Evolutionary conservation across 2,329 filamentous ascomycete genomes (phyloP).

Genomic region (Calonectria pseudoturangicola): DNA sequence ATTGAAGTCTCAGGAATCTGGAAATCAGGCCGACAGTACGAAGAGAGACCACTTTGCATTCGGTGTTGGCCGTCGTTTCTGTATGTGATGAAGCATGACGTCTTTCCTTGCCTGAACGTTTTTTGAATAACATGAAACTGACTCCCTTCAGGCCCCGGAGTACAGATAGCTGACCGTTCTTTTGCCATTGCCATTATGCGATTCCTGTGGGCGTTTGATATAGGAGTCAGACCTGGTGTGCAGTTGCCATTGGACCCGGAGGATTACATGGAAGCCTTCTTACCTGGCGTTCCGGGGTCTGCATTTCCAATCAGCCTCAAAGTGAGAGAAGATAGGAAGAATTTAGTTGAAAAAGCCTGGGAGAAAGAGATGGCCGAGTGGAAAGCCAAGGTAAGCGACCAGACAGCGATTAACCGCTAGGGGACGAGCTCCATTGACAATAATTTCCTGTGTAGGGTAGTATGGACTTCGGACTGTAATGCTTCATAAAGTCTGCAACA

Average conservation of each 20-base stretch:
- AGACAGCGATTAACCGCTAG: no score
- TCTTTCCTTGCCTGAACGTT: no score
- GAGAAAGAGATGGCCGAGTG: neutral
- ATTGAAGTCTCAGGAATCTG: neutral
- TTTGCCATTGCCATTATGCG: constrained; percentile 3
- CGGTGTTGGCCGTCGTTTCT: constrained; percentile 1
- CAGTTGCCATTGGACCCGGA: neutral
- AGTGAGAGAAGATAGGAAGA: constrained; percentile 1
- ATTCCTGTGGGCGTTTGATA: constrained; percentile 6
- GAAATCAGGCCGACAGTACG: neutral
- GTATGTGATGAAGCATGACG: neutral
- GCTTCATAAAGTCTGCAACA: no score
- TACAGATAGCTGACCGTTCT: neutral
- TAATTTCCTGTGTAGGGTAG: no score
- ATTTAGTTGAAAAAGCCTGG: neutral
- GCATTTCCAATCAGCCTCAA: neutral
- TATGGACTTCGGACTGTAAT: no score
- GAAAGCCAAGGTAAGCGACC: neutral
- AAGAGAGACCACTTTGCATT: constrained; percentile 9
- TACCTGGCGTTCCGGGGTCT: neutral
- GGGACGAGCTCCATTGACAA: no score
- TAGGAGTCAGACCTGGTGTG: neutral
- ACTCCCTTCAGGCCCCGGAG: neutral
- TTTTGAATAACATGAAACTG: neutral
- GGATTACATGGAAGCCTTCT: neutral